Percentiles rank a stretch among this genome's conserved stretches.
These are phyloP conservation scores for Glaciozyma martinii DNA, from an alignment of 768 basidiomycete species.

Conservation along the genomic window DNA sequence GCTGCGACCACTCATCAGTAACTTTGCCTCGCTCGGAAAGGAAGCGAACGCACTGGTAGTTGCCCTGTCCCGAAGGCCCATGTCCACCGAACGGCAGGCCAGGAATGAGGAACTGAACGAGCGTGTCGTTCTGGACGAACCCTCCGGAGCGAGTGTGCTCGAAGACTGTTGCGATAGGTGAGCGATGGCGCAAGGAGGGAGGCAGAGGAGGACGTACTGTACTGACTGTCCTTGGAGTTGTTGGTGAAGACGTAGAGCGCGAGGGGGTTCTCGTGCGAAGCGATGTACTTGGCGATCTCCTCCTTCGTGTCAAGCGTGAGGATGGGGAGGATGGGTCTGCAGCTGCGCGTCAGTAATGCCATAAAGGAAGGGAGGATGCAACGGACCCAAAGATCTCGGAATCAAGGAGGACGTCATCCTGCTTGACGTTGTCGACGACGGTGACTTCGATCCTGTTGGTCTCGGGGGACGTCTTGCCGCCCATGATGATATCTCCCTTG, in stretches of 20 bases:
- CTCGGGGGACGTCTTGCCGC: slow-evolving; percentile 53
- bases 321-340: slow-evolving; percentile 58
- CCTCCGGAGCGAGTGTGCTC: slow-evolving; percentile 63
- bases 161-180: slow-evolving; percentile 48
- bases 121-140: slow-evolving; percentile 60
- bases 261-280: slow-evolving; percentile 45
- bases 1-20: not conserved
- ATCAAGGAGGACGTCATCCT: slow-evolving; percentile 63
- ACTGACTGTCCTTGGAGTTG: slow-evolving; percentile 52
- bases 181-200: not conserved
- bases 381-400: slow-evolving; percentile 63
- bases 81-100: slow-evolving; percentile 67
- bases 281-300: slow-evolving; percentile 59
- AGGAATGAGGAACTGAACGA: slow-evolving; percentile 47
- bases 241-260: slow-evolving; percentile 67
- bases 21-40: not conserved
- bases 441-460: slow-evolving; percentile 65
- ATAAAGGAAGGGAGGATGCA: no score
- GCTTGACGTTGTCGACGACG: slow-evolving; percentile 54
- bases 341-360: no score
- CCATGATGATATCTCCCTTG: slow-evolving; percentile 56
- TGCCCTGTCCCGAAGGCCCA: slow-evolving; percentile 51
- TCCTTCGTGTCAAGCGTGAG: slow-evolving; percentile 59
- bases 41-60: slow-evolving; percentile 50
- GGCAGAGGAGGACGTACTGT: slow-evolving; percentile 45